These are phyloP conservation scores for Cercophora sp. DNA, from an alignment of 495 filamentous ascomycete genomes.

Conservation along the genomic window DNA sequence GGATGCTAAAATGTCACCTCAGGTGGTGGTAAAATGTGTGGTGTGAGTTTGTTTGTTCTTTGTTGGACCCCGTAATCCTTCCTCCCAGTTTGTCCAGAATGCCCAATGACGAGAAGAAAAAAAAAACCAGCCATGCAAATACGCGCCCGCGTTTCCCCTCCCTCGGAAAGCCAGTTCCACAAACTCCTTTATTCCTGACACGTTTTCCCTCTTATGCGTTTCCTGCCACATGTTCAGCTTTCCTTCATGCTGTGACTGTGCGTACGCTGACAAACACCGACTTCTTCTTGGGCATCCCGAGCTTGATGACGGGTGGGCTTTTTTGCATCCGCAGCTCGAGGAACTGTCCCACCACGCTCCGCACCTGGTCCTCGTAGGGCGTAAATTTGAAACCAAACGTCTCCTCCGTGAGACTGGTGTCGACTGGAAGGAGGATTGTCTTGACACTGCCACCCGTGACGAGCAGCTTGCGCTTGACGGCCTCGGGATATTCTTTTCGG, in stretches of 20 bases:
- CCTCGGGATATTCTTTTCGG: conserved; percentile 37
- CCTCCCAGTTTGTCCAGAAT: conserved; percentile 12
- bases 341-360: conserved; percentile 36
- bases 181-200: no score
- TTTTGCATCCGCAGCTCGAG: conserved; percentile 23
- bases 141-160: background rate
- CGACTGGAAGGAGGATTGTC: conserved; percentile 37
- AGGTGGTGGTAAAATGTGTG: background rate
- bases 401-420: conserved; percentile 39
- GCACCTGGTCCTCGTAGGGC: conserved; percentile 46
- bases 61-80: conserved; percentile 4
- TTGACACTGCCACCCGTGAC: conserved; percentile 33
- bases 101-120: conserved; percentile 2
- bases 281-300: conserved; percentile 2
- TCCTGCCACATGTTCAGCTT: background rate
- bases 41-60: no score
- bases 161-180: background rate
- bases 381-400: conserved; percentile 45
- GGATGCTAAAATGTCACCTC: no score
- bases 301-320: conserved; percentile 6
- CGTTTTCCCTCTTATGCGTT: no score
- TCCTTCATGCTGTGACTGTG: background rate
- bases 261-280: conserved; percentile 11
- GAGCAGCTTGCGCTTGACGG: conserved; percentile 36
- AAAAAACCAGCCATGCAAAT: background rate